Base-by-base conservation (phyloP, 768 basidiomycete genomes). In the Mycena floridula region DNA sequence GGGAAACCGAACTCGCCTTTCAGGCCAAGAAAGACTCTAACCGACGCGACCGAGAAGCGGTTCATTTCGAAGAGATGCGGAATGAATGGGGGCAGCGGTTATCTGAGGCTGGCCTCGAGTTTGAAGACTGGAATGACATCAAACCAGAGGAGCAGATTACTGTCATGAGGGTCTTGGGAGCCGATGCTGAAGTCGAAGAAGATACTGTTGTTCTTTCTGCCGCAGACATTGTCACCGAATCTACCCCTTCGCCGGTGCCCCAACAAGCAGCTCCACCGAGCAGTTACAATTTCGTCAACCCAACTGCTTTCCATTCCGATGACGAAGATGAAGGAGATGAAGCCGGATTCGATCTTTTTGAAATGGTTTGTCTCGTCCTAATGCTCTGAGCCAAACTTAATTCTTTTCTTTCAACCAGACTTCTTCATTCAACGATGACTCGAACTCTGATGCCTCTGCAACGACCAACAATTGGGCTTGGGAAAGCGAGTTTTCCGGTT, bases 61-160 rank as follows among this genome's bases (percentile, higher is more conserved):
- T 57, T 68, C 45, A 64, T 62, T 37, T 50, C 54, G 23, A 49
- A 45, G 7, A 53, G 25, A 60, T 67, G 23, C 59, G 69, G 40
- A 56, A 58, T 35, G 66, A 72, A 50, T 76, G 75, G 75, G 64
- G 70, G 37, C 47, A 52, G 13, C 53, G 63, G 43, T 57, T 75
- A 30, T 37, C 50, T 8, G 47, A 50, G 7, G 63, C 59, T 7
- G 59, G 64, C 15, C 61, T 76, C 43, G 50, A 53, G 36, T 62
- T 63, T 50, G 68, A 71, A 35, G 66, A 71, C 49, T 77, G 74
- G 75, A 64, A 60, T 2, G 60, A 65, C 38, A 72, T 74, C 52
- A 63, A 68, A 4, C 48, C 52, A 5, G 59, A 55, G 16, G 74
- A 74, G 44, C 59, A 57, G 37, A 50, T 52, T 16, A 60, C 59